phyloP scores from a whole-genome alignment of 768 basidiomycete genomes.

The Daedalea quercina region DNA sequence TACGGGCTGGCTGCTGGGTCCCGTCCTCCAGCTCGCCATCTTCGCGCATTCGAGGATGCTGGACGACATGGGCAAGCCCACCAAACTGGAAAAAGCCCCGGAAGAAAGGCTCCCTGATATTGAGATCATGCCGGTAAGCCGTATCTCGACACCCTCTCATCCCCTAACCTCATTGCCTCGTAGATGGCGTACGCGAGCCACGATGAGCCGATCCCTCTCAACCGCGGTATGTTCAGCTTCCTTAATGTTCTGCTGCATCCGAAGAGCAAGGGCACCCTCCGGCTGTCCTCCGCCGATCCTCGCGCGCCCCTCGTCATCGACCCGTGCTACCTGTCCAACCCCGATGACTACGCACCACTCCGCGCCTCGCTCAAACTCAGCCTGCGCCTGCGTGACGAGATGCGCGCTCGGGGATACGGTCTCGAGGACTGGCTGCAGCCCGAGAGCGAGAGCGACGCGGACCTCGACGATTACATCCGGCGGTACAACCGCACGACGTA shows the following conservation, averaged over 20 bases:
- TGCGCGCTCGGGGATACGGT: slow-evolving; percentile 11
- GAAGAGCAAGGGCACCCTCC: slow-evolving; percentile 18
- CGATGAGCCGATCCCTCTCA: slow-evolving; percentile 1
- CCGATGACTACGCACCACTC: slow-evolving; percentile 20
- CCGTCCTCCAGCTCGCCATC: slow-evolving; percentile 26
- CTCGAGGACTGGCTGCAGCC: slow-evolving; percentile 21
- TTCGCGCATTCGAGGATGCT: slow-evolving; percentile 24
- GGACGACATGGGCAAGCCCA: slow-evolving; percentile 11
- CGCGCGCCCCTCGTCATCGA: slow-evolving; percentile 24
- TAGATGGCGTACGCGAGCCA: slow-evolving; percentile 15
- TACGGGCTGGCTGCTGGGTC: slow-evolving; percentile 26
- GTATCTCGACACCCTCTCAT: neutral
- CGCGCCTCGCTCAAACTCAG: slow-evolving; percentile 16
- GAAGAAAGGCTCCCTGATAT: slow-evolving; percentile 30
- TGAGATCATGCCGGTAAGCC: slow-evolving; percentile 30
- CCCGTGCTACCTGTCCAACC: slow-evolving; percentile 21
- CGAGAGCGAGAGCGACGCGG: slow-evolving; percentile 20
- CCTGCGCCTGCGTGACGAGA: slow-evolving; percentile 16
- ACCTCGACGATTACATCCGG: slow-evolving; percentile 26
- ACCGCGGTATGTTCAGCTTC: slow-evolving; percentile 11
- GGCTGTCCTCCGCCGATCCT: slow-evolving; percentile 25
- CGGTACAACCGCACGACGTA: slow-evolving; percentile 21
- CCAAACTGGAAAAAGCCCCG: slow-evolving; percentile 7
- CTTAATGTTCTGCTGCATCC: slow-evolving; percentile 21
- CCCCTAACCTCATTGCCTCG: neutral